A percentile compares a stretch with the other conserved stretches of the same genome.
phyloP scores from a whole-genome alignment of 495 filamentous ascomycete genomes.

The Talaromyces borbonicus region DNA sequence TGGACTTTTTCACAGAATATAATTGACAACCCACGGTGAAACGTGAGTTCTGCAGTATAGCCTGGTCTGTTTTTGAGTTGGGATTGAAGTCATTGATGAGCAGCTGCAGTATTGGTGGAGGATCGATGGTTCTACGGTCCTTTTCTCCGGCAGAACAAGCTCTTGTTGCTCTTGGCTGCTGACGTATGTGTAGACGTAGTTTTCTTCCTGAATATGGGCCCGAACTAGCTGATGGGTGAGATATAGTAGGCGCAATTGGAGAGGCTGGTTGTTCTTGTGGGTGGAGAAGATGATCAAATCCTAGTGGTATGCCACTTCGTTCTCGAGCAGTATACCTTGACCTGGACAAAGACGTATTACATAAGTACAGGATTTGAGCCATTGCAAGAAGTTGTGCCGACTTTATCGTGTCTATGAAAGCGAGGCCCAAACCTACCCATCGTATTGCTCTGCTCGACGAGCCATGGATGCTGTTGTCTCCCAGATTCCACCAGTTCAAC shows the following conservation, averaged over 20 bases:
- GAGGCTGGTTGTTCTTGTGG: constrained; percentile 9
- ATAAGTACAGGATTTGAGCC: too few relatives aligned
- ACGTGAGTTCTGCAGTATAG: constrained; percentile 61
- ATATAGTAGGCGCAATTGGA: constrained; percentile 12
- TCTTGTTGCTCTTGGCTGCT: constrained; percentile 83
- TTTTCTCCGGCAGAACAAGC: constrained; percentile 92
- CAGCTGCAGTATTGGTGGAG: constrained; percentile 88
- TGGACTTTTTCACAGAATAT: constrained; percentile 34
- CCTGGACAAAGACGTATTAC: not conserved
- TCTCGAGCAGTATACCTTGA: constrained; percentile 4
- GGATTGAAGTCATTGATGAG: constrained; percentile 56
- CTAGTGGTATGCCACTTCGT: constrained; percentile 25
- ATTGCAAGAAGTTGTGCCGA: too few relatives aligned
- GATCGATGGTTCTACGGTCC: constrained; percentile 88
- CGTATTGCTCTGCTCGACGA: not conserved
- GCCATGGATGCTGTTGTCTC: not conserved
- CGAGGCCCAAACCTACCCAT: not conserved
- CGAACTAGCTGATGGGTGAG: constrained; percentile 15
- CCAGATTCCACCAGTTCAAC: too few relatives aligned
- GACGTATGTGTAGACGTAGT: constrained; percentile 63
- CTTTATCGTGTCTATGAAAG: not conserved
- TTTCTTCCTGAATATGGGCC: constrained; percentile 17
- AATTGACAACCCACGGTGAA: constrained; percentile 74
- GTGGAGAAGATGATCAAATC: constrained; percentile 34
- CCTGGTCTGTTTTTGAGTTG: constrained; percentile 37